Base-by-base conservation (phyloP, 1,284 basidiomycete genomes). In the Leccinum griseonigrum region DNA sequence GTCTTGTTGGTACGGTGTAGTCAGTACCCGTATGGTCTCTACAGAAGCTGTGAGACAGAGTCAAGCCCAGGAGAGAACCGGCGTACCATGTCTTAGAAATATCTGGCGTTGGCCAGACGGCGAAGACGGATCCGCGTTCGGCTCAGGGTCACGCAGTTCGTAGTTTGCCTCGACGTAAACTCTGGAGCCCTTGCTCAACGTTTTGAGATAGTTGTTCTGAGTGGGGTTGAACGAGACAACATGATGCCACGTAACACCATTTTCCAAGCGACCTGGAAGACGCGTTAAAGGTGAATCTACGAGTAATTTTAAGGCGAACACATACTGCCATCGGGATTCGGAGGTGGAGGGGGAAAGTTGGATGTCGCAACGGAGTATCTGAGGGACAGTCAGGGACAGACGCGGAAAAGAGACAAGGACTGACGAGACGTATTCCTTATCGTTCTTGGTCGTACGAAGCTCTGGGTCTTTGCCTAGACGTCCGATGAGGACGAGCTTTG, bases 151-250 rank as follows among this genome's bases (percentile, higher is more conserved):
- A 50, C 86, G 83, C 29, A 92, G 73, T 72, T 92, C 90, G 61
- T 83, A 91, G 67, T 79, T 81, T 32, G 90, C 86, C 71, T 93
- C 91, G 18, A 90, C 90, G 65, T 86, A 93, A 26, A 93, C 91
- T 60, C 79, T 84, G 53, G 82, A 78, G 3, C 92, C 92, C 66
- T 88, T 90, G 68, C 74, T 81, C 28, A 94, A 74, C 36, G 75
- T 84, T 61, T 78, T 79, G 32, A 94, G 82, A 69, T 83, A 91
- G 62, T 79, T 83, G 66, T 86, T 87, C 18, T 83, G 68, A 46
- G 54, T 11, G 8, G 85, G 79, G 31, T 77, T 77, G 79, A 94
- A 94, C 36, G 87, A 91, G 57, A 92, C 71, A 56, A 94, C 70
- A 54, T 84, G 78, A 71, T 94, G 92, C 85, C 87, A 94, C 29